These are phyloP conservation scores for Rauvolfia tetraphylla DNA, from an alignment of 257 asterid species.

Conservation along the genomic window DNA sequence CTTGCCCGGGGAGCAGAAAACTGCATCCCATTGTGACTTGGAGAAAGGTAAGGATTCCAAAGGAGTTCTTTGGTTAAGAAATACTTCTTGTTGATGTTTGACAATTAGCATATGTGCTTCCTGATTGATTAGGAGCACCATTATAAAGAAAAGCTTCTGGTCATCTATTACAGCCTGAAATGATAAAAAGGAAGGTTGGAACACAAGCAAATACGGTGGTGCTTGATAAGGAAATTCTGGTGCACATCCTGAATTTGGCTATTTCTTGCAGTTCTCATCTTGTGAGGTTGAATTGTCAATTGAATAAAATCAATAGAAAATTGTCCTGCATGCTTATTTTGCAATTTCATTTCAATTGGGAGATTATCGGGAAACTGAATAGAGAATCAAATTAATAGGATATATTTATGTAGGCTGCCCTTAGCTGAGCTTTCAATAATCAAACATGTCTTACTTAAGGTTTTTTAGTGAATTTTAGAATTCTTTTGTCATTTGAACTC, in stretches of 20 bases:
- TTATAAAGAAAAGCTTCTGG: constrained; percentile 49
- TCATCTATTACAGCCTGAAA: constrained; percentile 38
- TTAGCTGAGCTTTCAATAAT: not conserved
- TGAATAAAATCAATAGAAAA: not conserved
- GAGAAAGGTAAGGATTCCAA: constrained; percentile 3
- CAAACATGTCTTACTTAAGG: not conserved
- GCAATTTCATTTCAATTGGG: not conserved
- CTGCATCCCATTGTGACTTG: not conserved
- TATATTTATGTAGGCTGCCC: not conserved
- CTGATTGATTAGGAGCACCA: constrained; percentile 32
- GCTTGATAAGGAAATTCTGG: constrained; percentile 30
- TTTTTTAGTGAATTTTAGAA: too few species aligned
- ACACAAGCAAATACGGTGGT: constrained; percentile 14
- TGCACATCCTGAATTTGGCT: constrained; percentile 16
- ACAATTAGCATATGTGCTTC: not conserved
- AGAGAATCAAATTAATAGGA: not conserved
- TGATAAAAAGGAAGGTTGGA: constrained; percentile 37
- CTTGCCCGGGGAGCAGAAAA: constrained; percentile 24
- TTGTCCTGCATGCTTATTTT: not conserved
- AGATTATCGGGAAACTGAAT: not conserved
- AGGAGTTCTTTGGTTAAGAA: not conserved
- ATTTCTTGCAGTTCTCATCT: not conserved
- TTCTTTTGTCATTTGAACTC: not conserved
- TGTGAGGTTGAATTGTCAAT: not conserved
- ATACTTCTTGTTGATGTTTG: not conserved